phyloP scores from a whole-genome alignment of 129 eudicot genomes.

The Centella asiatica region DNA sequence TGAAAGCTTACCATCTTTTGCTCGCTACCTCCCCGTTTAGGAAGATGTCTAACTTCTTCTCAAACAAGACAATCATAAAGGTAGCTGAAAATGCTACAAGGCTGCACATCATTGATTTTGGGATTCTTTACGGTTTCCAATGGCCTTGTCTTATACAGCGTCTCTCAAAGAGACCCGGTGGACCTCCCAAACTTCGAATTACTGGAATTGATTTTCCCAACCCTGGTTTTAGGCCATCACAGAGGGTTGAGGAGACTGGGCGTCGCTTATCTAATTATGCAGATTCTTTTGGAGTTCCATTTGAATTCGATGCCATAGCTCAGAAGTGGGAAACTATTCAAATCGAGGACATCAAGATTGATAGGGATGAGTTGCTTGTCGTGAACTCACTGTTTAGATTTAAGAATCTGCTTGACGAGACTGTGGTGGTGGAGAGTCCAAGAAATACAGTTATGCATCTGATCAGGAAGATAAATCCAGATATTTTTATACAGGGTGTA shows the following conservation, averaged over 20 bases:
- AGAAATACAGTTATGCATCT: conserved; percentile 51
- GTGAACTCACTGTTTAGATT: conserved; percentile 57
- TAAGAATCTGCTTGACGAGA: conserved; percentile 55
- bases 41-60: conserved; percentile 57
- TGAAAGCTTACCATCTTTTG: conserved; percentile 65
- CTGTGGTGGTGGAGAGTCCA: conserved; percentile 63
- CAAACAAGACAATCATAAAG: conserved; percentile 53
- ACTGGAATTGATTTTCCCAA: conserved; percentile 72
- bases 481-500: conserved; percentile 52
- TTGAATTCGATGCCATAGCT: conserved; percentile 65
- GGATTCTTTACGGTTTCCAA: conserved; percentile 73
- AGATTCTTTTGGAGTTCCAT: conserved; percentile 53
- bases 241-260: conserved; percentile 79
- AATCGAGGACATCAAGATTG: conserved; percentile 52
- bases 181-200: conserved; percentile 72
- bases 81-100: conserved; percentile 36
- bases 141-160: conserved; percentile 76
- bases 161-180: conserved; percentile 62
- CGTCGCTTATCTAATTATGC: conserved; percentile 59
- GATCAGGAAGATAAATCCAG: conserved; percentile 50
- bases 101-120: conserved; percentile 64
- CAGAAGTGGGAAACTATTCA: conserved; percentile 69
- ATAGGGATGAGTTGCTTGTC: conserved; percentile 44
- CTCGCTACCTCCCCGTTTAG: conserved; percentile 62
- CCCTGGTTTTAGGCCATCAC: conserved; percentile 68